phyloP scores from a whole-genome alignment of 2,329 filamentous ascomycete species.

The Acephala macrosclerotiorum region DNA sequence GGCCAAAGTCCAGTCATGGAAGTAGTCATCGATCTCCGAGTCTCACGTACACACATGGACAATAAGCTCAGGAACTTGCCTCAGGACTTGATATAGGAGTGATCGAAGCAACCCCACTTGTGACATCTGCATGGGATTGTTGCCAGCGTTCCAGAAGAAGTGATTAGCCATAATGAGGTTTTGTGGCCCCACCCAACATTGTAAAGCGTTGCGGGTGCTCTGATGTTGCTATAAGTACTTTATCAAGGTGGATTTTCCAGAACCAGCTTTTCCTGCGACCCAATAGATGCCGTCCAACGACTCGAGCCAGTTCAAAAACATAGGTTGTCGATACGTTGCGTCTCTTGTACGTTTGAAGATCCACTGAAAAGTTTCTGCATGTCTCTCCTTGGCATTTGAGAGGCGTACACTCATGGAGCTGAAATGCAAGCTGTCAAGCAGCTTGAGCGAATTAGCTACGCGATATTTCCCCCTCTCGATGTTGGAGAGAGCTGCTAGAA shows the following conservation, averaged over 20 bases:
- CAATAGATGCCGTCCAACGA: background rate
- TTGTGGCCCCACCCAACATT: conserved; percentile 39
- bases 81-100: conserved; percentile 20
- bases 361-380: conserved; percentile 8
- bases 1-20: background rate
- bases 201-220: conserved; percentile 22
- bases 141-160: conserved; percentile 55
- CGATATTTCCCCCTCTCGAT: background rate
- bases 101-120: conserved; percentile 22
- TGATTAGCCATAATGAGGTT: conserved; percentile 46
- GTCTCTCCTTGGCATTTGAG: background rate
- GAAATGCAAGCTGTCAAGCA: conserved; percentile 5
- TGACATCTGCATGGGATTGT: conserved; percentile 29
- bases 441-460: background rate
- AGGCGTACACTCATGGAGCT: background rate
- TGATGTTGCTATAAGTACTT: conserved; percentile 24
- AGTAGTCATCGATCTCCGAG: background rate
- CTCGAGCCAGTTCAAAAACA: background rate
- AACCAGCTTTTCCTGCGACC: conserved; percentile 26
- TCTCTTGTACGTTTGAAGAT: background rate
- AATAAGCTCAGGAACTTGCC: conserved; percentile 17
- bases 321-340: background rate
- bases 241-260: conserved; percentile 36
- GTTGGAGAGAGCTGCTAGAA: background rate
- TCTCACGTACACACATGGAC: conserved; percentile 11